Evolutionary conservation across 208 protist species (phyloP), one percentile per base, ranked within the genome.

Genomic region (Acanthamoeba healyi): DNA sequence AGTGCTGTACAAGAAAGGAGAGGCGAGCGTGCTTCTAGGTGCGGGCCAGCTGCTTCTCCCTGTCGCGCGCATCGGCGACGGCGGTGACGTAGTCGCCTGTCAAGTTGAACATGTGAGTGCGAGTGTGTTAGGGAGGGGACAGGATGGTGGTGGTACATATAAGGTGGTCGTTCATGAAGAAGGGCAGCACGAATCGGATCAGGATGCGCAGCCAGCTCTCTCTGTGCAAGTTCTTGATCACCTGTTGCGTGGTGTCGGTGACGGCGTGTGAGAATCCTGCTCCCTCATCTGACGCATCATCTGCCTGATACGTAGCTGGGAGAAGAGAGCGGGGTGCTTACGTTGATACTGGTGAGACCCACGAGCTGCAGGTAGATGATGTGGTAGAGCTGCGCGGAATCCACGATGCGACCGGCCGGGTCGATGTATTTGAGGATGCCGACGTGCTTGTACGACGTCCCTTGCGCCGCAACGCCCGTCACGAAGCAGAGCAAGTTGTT

Each of bases 151-250:
- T 1, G 34, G 67, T 77, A 77, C 67, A 77, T 29, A 87, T 87
- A n/a, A 87, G 40, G 46, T 87, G 79, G 46, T 87, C 79, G 36
- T 87, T 87, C 46, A 87, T 51, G 49, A 87, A 87, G 79, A 87
- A 87, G 19, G 79, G 79, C 24, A 87, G 79, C n/a, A 87, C 32
- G 46, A 87, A 61, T 1, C 79, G 79, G 9, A 87, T 51, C 42
- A 87, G n/a, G 36, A 87, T 63, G 2, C 79, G 40, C 24, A 87
- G 42, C 49, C 79, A 61, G 79, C 79, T 87, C 44, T 87, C 79
- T 22, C 19, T 2, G n/a, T 51, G 40, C 19, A 61, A 15, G 42
- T 87, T 63, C 14, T 58, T 26, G 19, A 87, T 63, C 49, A 87
- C 49, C 79, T 87, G 40, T 36, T n/a, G 67, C 14, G 67, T 77